Evolutionary conservation across 495 filamentous ascomycete genomes (phyloP).

Genomic region (Oleoguttula mirabilis): DNA sequence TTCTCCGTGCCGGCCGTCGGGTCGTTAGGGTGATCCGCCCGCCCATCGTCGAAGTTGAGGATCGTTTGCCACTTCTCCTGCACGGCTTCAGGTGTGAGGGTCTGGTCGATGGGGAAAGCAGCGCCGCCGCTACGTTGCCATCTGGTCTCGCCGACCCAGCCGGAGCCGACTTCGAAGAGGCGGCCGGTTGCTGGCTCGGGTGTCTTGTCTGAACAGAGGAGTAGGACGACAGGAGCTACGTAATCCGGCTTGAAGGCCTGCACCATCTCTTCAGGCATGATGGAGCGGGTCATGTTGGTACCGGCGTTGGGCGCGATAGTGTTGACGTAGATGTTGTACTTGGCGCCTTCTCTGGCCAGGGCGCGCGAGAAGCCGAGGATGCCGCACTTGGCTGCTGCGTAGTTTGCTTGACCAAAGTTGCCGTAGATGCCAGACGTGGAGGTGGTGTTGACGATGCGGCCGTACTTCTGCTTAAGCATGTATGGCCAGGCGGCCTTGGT

Average conservation of each 20-base stretch:
- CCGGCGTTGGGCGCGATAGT: slow-evolving; percentile 97
- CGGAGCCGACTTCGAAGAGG: slow-evolving; percentile 92
- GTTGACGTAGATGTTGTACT: slow-evolving; percentile 98
- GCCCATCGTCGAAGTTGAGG: slow-evolving; percentile 75
- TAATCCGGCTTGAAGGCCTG: slow-evolving; percentile 99
- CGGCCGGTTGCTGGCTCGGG: slow-evolving; percentile 75
- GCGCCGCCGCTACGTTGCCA: slow-evolving; percentile 91
- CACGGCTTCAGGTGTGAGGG: slow-evolving; percentile 79
- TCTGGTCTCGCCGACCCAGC: slow-evolving; percentile 81
- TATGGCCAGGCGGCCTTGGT: slow-evolving; percentile 97
- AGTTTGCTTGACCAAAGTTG: slow-evolving; percentile 98
- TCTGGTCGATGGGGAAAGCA: slow-evolving; percentile 82
- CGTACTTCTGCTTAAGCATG: slow-evolving; percentile 98
- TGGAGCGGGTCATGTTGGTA: slow-evolving; percentile 86
- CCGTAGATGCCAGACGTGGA: slow-evolving; percentile 96
- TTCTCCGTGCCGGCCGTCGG: slow-evolving; percentile 62
- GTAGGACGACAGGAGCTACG: slow-evolving; percentile 82
- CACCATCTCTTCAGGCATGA: slow-evolving; percentile 95
- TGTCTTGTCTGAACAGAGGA: slow-evolving; percentile 77
- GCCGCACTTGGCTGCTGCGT: slow-evolving; percentile 86
- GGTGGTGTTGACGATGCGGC: slow-evolving; percentile 90
- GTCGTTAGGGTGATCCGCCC: slow-evolving; percentile 80
- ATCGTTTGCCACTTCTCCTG: slow-evolving; percentile 67
- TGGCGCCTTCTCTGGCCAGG: slow-evolving; percentile 81
- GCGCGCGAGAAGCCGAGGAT: slow-evolving; percentile 93